A percentile compares a stretch with the other conserved stretches of the same genome.
These are phyloP conservation scores for Pseudozyma pruni DNA, from an alignment of 1,284 basidiomycete species.

Conservation along the genomic window DNA sequence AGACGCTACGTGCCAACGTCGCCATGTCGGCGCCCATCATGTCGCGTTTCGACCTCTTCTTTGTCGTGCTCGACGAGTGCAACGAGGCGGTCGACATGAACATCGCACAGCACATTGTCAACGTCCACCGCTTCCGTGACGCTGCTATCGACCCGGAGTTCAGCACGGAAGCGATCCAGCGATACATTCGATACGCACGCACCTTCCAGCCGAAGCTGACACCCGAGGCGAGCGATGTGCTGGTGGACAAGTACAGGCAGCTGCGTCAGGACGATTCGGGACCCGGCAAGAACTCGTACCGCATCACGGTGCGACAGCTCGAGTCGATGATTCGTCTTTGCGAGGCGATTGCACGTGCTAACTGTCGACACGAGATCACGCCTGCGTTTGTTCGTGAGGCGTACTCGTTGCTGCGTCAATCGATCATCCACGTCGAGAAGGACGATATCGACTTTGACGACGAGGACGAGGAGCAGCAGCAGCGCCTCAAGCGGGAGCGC, in stretches of 20 bases:
- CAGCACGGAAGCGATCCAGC: slow-evolving; percentile 92
- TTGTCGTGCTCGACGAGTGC: slow-evolving; percentile 97
- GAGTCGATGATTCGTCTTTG: slow-evolving; percentile 97
- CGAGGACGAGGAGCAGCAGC: slow-evolving; percentile 76
- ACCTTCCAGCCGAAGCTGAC: slow-evolving; percentile 90
- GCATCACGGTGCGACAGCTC: slow-evolving; percentile 94
- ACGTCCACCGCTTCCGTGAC: slow-evolving; percentile 94
- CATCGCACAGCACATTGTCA: slow-evolving; percentile 96
- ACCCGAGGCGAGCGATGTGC: slow-evolving; percentile 86
- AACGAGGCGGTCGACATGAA: slow-evolving; percentile 91
- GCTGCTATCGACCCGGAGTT: slow-evolving; percentile 95
- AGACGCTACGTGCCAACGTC: slow-evolving; percentile 90
- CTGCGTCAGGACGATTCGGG: slow-evolving; percentile 88
- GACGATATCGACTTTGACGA: slow-evolving; percentile 98
- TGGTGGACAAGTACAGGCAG: slow-evolving; percentile 95
- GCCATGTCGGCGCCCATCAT: slow-evolving; percentile 99
- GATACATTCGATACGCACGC: slow-evolving; percentile 95
- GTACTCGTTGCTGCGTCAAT: slow-evolving; percentile 90
- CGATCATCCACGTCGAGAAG: slow-evolving; percentile 99
- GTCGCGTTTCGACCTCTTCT: slow-evolving; percentile 98
- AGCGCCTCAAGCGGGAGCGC: slow-evolving; percentile 7
- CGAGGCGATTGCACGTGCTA: slow-evolving; percentile 95
- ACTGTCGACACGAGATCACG: slow-evolving; percentile 81
- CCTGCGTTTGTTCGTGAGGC: slow-evolving; percentile 95
- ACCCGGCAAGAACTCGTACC: slow-evolving; percentile 87